Conservation (phyloP, 345 rosid species). For the Eutrema japonicum region DNA sequence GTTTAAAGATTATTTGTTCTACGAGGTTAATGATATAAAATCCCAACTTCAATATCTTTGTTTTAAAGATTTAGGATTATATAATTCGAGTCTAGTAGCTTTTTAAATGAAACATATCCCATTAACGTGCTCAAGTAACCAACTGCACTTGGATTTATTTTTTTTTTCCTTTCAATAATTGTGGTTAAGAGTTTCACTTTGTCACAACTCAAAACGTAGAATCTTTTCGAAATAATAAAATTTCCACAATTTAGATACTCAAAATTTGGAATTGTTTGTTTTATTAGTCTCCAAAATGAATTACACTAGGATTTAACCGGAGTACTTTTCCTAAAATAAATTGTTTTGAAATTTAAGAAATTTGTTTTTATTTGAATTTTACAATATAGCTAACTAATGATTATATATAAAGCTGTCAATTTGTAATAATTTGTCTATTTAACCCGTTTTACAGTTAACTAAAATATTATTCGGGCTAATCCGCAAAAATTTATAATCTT, state of each 20-base stretch:
- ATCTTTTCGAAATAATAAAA: not conserved
- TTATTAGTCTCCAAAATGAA: slow-evolving; percentile 8
- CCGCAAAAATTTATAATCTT: too few relatives aligned
- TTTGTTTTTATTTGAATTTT: too few relatives aligned
- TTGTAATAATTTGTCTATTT: too few relatives aligned
- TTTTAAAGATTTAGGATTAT: too few relatives aligned
- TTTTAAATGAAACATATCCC: not conserved
- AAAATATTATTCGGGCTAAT: too few relatives aligned
- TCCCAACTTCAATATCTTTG: slow-evolving; percentile 17
- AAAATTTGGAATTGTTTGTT: slow-evolving; percentile 18
- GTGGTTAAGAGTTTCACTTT: not conserved
- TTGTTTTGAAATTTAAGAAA: too few relatives aligned
- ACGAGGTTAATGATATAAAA: slow-evolving; percentile 38
- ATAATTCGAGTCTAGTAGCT: not conserved
- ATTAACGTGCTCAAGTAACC: not conserved
- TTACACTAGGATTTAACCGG: too few relatives aligned
- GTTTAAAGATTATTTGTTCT: slow-evolving; percentile 19
- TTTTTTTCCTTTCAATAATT: not conserved
- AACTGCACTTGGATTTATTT: too few relatives aligned
- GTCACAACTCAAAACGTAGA: not conserved
- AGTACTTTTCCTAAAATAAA: too few relatives aligned
- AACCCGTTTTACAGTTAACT: too few relatives aligned
- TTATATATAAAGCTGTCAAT: too few relatives aligned
- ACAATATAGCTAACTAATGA: too few relatives aligned
- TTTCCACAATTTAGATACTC: not conserved